Base-by-base conservation (phyloP, 2,329 filamentous ascomycete genomes). In the Penicillium digitatum region DNA sequence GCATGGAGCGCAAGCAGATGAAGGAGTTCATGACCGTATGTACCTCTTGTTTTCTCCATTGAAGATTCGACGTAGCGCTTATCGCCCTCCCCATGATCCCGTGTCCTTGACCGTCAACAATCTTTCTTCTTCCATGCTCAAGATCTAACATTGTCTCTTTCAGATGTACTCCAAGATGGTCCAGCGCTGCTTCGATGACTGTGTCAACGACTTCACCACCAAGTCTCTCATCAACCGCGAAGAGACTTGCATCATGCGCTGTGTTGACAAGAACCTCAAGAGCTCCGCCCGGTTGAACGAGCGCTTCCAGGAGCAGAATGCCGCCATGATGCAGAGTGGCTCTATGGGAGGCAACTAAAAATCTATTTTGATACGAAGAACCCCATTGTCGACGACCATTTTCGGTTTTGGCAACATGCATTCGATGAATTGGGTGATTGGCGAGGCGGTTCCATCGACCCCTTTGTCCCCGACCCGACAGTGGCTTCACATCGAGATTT, bases 1-100 rank as follows among this genome's bases (percentile, higher is more conserved):
- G 94, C 77, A 92, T 99, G 85, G 91, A 97, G 81, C 89, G 89
- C 79, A 95, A 94, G 79, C 94, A 99, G 79, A 90, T 99, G 82
- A 96, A 96, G 80, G 93, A 97, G 74, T 97, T 99, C 74, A 96
- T 97, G 87, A 89, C 85, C 69, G 94, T 97, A 82, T 67, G 90
- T 81, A 32, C 32, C 43, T 35, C 12, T 31, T 57, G 10, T 7
- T 55, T 32, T 10, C 11, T 11, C 5, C 5, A 0, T 31, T 26
- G 5, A 18, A 6, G 6, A 26, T 10, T 26, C 16, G 4, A 32
- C 10, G 14, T 26, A 9, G 12, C 48, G 18, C 11, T 11, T 26
- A n/a, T 35, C 4, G n/a, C 14, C n/a, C n/a, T 35, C 9, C 14
- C 18, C 16, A 16, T 32, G 48, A 29, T 20, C 8, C 38, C 29